A percentile compares a stretch with the other conserved stretches of the same genome.
Conservation (phyloP, 2,329 filamentous ascomycete species). For the Neurospora sp. region DNA sequence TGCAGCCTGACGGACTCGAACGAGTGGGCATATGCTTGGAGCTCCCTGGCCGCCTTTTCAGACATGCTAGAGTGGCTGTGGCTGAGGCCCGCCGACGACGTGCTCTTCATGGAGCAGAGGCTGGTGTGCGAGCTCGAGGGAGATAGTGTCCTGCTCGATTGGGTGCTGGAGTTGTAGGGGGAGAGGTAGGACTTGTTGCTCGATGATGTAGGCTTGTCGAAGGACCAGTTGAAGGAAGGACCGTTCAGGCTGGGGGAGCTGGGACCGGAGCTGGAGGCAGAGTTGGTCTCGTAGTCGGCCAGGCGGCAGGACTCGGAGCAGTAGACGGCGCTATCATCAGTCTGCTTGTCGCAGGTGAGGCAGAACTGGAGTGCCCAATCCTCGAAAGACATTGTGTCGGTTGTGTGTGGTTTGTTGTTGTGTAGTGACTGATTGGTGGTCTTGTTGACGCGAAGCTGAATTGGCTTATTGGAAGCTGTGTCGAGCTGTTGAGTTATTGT, state of each 20-base stretch:
- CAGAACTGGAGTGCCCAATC: constrained; percentile 87
- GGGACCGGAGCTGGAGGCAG: constrained; percentile 43
- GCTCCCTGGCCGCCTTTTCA: constrained; percentile 66
- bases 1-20: constrained; percentile 71
- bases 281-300: constrained; percentile 71
- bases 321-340: constrained; percentile 68
- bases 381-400: constrained; percentile 39
- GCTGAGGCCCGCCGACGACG: constrained; percentile 42
- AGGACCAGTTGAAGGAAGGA: constrained; percentile 40
- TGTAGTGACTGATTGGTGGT: neutral
- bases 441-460: neutral
- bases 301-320: constrained; percentile 88
- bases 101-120: constrained; percentile 67
- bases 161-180: constrained; percentile 53
- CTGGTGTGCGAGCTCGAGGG: constrained; percentile 77
- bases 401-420: constrained; percentile 7
- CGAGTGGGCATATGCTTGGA: constrained; percentile 76
- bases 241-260: constrained; percentile 44
- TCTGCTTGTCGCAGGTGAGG: constrained; percentile 86
- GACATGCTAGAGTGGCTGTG: constrained; percentile 45
- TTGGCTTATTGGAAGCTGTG: neutral
- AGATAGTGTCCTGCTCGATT: constrained; percentile 32
- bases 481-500: neutral
- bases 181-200: constrained; percentile 54
- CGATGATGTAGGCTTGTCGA: constrained; percentile 21